Percentiles rank a stretch among this genome's conserved stretches.
These are phyloP conservation scores for Pneumocystis carinii DNA, from an alignment of 1,139 yeast species.

Conservation along the genomic window DNA sequence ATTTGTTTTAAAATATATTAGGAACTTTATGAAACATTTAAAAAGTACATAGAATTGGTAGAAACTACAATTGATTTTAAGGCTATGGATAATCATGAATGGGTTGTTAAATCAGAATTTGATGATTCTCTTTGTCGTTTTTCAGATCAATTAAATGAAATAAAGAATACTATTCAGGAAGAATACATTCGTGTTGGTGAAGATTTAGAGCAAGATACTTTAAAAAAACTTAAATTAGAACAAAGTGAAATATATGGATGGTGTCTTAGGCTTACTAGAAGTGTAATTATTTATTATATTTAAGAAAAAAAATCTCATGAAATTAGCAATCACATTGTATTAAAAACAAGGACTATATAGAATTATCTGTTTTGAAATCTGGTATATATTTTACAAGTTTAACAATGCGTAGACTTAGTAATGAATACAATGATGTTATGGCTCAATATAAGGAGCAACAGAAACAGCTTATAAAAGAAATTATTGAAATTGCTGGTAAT, in stretches of 20 bases:
- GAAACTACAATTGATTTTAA: conserved; percentile 83
- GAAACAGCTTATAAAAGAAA: conserved; percentile 62
- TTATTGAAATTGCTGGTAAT: conserved; percentile 45
- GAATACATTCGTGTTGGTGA: conserved; percentile 55
- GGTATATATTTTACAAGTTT: conserved; percentile 81
- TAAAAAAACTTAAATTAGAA: conserved; percentile 77
- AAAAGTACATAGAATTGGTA: conserved; percentile 66
- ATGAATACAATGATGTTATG: conserved; percentile 43
- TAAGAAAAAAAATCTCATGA: background rate
- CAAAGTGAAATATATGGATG: conserved; percentile 79
- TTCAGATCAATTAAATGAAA: conserved; percentile 39
- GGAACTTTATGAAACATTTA: conserved; percentile 32
- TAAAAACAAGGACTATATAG: conserved; percentile 31
- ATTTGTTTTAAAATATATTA: conserved; percentile 4
- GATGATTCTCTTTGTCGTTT: conserved; percentile 59
- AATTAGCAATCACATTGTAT: background rate
- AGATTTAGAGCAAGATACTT: conserved; percentile 65
- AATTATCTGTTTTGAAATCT: conserved; percentile 74
- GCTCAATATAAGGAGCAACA: conserved; percentile 62
- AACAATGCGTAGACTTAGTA: conserved; percentile 44
- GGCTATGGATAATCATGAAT: conserved; percentile 64
- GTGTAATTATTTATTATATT: conserved; percentile 17
- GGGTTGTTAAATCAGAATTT: conserved; percentile 76
- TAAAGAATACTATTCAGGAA: conserved; percentile 40
- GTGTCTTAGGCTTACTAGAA: conserved; percentile 85